phyloP scores from a whole-genome alignment of 2,329 filamentous ascomycete genomes.

The Ophiocordyceps unilateralis region DNA sequence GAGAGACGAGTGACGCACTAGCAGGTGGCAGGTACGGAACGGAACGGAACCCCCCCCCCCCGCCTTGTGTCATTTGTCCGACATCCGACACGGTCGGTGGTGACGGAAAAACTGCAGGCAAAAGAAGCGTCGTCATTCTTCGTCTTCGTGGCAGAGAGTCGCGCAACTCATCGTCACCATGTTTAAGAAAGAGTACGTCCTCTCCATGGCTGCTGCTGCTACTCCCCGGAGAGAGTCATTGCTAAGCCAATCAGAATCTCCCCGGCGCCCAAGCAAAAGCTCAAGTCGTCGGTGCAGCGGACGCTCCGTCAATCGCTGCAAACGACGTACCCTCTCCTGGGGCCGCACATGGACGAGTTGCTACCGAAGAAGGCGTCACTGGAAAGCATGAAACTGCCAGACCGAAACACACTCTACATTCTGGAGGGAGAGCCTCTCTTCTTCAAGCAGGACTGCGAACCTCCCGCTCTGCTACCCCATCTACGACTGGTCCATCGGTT shows the following conservation, averaged over 20 bases:
- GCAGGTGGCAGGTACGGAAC: too few relatives aligned
- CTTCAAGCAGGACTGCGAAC: constrained; percentile 62
- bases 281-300: constrained; percentile 92
- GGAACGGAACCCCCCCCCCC: too few relatives aligned
- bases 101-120: too few relatives aligned
- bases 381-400: constrained; percentile 81
- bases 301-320: constrained; percentile 67
- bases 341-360: constrained; percentile 80
- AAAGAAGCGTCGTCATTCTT: too few relatives aligned
- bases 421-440: constrained; percentile 67
- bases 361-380: constrained; percentile 89
- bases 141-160: too few relatives aligned
- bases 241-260: constrained; percentile 38
- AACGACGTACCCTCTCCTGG: constrained; percentile 70
- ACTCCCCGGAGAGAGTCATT: background rate
- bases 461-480: constrained; percentile 68
- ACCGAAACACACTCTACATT: constrained; percentile 77
- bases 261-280: constrained; percentile 74
- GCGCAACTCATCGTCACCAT: constrained; percentile 29
- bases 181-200: constrained; percentile 81
- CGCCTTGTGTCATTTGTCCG: too few relatives aligned
- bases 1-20: too few relatives aligned
- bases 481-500: constrained; percentile 80
- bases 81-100: too few relatives aligned
- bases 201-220: background rate